These are phyloP conservation scores for Candida hungchunana DNA, from an alignment of 805 yeast genomes.

Conservation along the genomic window DNA sequence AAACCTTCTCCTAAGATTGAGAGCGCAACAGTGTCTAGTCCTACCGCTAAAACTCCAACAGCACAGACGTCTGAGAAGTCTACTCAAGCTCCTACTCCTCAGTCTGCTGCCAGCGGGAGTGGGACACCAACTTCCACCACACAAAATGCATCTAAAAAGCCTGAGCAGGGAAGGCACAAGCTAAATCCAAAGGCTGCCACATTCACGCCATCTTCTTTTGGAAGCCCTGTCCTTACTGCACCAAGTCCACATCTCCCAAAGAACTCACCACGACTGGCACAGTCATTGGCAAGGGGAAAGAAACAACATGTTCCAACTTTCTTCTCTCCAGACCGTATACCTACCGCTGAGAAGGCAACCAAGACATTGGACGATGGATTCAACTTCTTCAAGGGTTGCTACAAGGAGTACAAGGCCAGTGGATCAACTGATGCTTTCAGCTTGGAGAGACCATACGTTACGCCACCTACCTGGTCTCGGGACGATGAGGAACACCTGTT, in stretches of 20 bases:
- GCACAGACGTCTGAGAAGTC: constrained; percentile 6
- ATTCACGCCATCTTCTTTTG: constrained; percentile 46
- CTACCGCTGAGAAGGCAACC: constrained; percentile 26
- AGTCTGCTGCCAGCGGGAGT: not conserved
- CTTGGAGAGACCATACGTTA: constrained; percentile 61
- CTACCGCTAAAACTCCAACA: constrained; percentile 10
- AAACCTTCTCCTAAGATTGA: constrained; percentile 19
- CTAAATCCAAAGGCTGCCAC: constrained; percentile 67
- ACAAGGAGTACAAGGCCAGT: constrained; percentile 20
- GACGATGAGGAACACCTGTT: constrained; percentile 47
- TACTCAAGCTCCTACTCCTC: constrained; percentile 4
- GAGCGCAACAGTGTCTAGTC: too few species aligned
- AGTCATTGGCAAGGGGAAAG: constrained; percentile 10
- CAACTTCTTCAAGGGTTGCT: constrained; percentile 27
- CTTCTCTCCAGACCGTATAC: constrained; percentile 23
- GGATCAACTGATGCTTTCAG: constrained; percentile 29
- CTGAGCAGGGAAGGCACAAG: constrained; percentile 37
- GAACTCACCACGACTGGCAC: constrained; percentile 23
- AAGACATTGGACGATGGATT: constrained; percentile 21
- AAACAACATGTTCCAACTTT: constrained; percentile 11
- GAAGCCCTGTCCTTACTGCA: constrained; percentile 12
- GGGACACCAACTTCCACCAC: constrained; percentile 1
- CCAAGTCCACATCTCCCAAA: constrained; percentile 19
- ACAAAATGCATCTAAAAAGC: too few species aligned
- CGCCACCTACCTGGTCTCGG: constrained; percentile 71